Conservation (phyloP, 176 grass and related monocot species). For the Sorghum bicolor region Sorghum_bicolor_NCBIv3 NC_012873.2:61732501-61733000, state of each 20-base stretch:
- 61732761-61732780: not conserved
- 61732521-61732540: slow-evolving; percentile 91
- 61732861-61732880: slow-evolving; percentile 3
- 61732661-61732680: slow-evolving; percentile 59
- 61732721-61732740: slow-evolving; percentile 1
- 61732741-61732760: not conserved
- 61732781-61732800: not conserved
- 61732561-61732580: slow-evolving; percentile 82
- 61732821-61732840: slow-evolving; percentile 21
- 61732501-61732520: slow-evolving; percentile 73
- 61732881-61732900: slow-evolving; percentile 15
- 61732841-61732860: not conserved
- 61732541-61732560: slow-evolving; percentile 64
- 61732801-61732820: not conserved
- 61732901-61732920: not conserved
- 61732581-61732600: slow-evolving; percentile 36
- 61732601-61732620: not conserved
- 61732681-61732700: slow-evolving; percentile 50
- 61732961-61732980: not conserved
- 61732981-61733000: not conserved
- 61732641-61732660: slow-evolving; percentile 58
- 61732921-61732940: not conserved
- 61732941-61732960: not conserved
- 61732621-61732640: not conserved
- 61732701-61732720: slow-evolving; percentile 48